Base-by-base conservation (phyloP, 495 filamentous ascomycete species). In the Penicillium soppii region DNA sequence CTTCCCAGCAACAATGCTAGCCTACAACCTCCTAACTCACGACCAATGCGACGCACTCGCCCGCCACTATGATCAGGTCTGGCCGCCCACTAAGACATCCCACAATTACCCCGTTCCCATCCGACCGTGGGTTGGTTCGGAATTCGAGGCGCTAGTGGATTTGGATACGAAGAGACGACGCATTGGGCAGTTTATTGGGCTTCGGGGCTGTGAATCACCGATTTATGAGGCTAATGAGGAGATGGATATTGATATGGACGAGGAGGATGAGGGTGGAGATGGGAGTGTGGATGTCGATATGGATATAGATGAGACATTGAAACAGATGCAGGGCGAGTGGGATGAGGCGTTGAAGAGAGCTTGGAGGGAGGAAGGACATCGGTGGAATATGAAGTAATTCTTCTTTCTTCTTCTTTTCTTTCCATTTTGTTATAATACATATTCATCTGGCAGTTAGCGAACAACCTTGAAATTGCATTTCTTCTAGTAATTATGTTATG, bases 21-120 rank as follows among this genome's bases (percentile, higher is more conserved):
- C 78, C 64, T 91, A 84, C 74, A 88, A 86, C 73, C 81, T 94
- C 20, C 79, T 95, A 35, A 90, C 88, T 25, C 78, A 81, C 54
- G 61, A 55, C 17, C 75, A 92, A 64, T 80, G 91, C 35, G 88
- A 95, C 60, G 65, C 64, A 29, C 82, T 95, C 5, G 88, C 89
- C 7, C 69, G 74, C 30, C 86, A 87, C 64, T 94, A 90, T 68
- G 84, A 91, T 66, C 90, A 96, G 63, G 72, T 79, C 38, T 70
- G 54, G 78, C 84, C 43, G 73, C 83, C 33, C 56, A 68, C 65
- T 15, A 53, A 47, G 0, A 81, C 72, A 59, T 85, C 80, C 1
- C 43, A 46, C 32, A 61, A 69, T n/a, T 94, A 95, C 63, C 90
- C 90, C 3, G 78, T 70, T n/a, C 57, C 43, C 1, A 76, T 85